phyloP scores from a whole-genome alignment of 768 basidiomycete genomes.

The Tylopilus subfusipes region DNA sequence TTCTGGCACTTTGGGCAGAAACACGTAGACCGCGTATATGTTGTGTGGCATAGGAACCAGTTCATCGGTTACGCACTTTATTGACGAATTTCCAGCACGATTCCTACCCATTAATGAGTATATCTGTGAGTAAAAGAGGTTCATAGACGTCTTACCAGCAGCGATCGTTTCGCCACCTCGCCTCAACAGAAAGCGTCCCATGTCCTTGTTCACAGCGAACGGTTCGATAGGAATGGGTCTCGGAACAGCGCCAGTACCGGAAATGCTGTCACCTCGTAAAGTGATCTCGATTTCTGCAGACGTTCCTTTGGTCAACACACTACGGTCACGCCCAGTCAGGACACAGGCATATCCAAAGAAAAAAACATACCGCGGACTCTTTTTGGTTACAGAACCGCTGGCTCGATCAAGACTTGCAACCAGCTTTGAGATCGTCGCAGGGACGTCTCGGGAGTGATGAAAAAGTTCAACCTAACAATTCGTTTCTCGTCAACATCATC shows the following conservation, averaged over 20 bases:
- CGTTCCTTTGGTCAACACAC: constrained; percentile 78
- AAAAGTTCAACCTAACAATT: constrained; percentile 77
- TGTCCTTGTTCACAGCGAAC: constrained; percentile 86
- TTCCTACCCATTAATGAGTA: constrained; percentile 33
- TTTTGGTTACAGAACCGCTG: constrained; percentile 68
- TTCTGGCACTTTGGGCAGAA: neutral
- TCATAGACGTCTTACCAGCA: constrained; percentile 54
- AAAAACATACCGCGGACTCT: constrained; percentile 66
- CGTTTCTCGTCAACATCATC: neutral
- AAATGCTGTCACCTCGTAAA: constrained; percentile 54
- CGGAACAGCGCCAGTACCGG: constrained; percentile 41
- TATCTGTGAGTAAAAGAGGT: neutral
- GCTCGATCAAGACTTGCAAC: constrained; percentile 76
- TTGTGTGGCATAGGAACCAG: neutral
- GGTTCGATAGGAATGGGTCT: constrained; percentile 82
- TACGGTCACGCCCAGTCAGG: constrained; percentile 29
- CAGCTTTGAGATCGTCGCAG: constrained; percentile 82
- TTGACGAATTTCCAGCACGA: constrained; percentile 39
- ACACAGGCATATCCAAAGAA: neutral
- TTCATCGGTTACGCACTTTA: constrained; percentile 16
- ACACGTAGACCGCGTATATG: constrained; percentile 21
- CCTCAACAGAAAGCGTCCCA: constrained; percentile 88
- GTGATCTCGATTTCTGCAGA: constrained; percentile 87
- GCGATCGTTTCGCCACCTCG: constrained; percentile 92
- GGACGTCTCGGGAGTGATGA: constrained; percentile 90